Evolutionary conservation across 345 rosid species (phyloP).

Genomic region (Bruguiera parviflora): DNA sequence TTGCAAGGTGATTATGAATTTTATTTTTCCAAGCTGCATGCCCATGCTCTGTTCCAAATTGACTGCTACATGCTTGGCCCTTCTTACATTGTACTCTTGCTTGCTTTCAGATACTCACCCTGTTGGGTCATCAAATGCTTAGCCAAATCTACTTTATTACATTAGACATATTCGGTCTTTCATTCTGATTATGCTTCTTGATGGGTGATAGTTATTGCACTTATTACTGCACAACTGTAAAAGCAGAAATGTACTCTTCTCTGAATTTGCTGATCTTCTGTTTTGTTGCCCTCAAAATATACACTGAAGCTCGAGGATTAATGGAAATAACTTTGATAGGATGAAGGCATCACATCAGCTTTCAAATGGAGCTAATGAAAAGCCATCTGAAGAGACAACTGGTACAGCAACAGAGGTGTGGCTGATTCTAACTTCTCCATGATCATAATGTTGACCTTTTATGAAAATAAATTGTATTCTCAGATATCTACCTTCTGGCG

Average conservation of each 20-base stretch:
- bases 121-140: too few relatives aligned
- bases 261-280: conserved; percentile 29
- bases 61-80: neutral
- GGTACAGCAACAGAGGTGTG: conserved; percentile 53
- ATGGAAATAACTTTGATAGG: conserved; percentile 55
- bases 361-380: conserved; percentile 32
- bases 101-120: too few relatives aligned
- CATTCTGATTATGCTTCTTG: too few relatives aligned
- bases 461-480: too few relatives aligned
- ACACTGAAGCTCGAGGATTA: conserved; percentile 63
- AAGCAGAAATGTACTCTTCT: conserved; percentile 9
- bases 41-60: neutral
- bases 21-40: neutral
- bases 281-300: conserved; percentile 73
- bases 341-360: conserved; percentile 33
- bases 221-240: neutral
- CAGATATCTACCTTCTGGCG: neutral
- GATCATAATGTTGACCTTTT: neutral
- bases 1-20: conserved; percentile 53
- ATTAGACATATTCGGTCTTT: too few relatives aligned
- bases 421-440: conserved; percentile 7
- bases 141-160: too few relatives aligned
- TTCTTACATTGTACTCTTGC: too few relatives aligned
- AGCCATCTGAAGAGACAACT: conserved; percentile 35
- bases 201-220: neutral